Evolutionary conservation across 768 basidiomycete species (phyloP).

Genomic region (Pulveroboletus sp.): DNA sequence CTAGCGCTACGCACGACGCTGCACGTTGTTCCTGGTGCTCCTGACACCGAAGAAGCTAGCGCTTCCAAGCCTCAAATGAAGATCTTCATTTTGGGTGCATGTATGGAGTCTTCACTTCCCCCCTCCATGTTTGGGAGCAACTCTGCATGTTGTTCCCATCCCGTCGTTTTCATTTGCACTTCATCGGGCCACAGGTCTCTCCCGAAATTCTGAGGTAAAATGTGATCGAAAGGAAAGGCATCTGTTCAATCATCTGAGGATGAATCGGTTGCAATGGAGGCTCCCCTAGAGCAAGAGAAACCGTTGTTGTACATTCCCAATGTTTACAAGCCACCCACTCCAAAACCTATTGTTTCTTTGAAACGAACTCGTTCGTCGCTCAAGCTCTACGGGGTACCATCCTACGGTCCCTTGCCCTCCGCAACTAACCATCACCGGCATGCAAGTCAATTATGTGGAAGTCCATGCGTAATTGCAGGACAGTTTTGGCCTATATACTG

Average conservation of each 20-base stretch:
- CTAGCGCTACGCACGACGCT: conserved; percentile 84
- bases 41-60: conserved; percentile 75
- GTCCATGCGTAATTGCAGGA: conserved; percentile 87
- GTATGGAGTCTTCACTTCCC: conserved; percentile 94
- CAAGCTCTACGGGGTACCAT: conserved; percentile 83
- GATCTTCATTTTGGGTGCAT: conserved; percentile 92
- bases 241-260: conserved; percentile 3
- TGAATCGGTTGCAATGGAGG: not conserved
- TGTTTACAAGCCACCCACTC: conserved; percentile 76
- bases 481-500: conserved; percentile 94
- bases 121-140: conserved; percentile 94
- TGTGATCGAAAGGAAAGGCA: conserved; percentile 21
- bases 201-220: conserved; percentile 44
- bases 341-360: conserved; percentile 63
- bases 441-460: conserved; percentile 79
- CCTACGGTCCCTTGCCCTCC: conserved; percentile 85
- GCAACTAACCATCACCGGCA: conserved; percentile 83
- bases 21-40: conserved; percentile 87
- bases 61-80: conserved; percentile 82
- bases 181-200: conserved; percentile 95
- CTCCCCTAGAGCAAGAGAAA: conserved; percentile 29
- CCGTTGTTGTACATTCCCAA: conserved; percentile 66
- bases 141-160: conserved; percentile 90
- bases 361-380: conserved; percentile 69
- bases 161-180: conserved; percentile 88